Percentiles rank a stretch among this genome's conserved stretches.
Evolutionary conservation across 2,329 filamentous ascomycete species (phyloP).

Genomic region (Fusarium pseudograminearum): DNA sequence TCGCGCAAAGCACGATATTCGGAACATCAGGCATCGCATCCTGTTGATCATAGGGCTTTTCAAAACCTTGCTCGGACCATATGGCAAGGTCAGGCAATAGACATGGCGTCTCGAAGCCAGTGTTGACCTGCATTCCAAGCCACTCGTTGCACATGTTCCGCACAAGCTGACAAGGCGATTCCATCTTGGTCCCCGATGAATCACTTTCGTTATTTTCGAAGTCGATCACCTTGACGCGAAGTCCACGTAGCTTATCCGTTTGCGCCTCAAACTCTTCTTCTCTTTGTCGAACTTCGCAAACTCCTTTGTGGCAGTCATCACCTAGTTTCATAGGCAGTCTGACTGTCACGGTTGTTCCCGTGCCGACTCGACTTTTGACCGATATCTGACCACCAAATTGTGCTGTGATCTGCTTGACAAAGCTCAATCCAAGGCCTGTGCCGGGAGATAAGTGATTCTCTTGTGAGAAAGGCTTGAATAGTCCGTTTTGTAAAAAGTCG

Average conservation of each 20-base stretch:
- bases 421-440: slow-evolving; percentile 73
- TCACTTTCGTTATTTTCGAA: slow-evolving; percentile 1
- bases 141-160: slow-evolving; percentile 21
- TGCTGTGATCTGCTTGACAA: slow-evolving; percentile 70
- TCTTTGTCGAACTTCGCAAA: slow-evolving; percentile 10
- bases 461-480: slow-evolving; percentile 74
- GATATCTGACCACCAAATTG: slow-evolving; percentile 69
- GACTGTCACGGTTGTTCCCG: slow-evolving; percentile 55
- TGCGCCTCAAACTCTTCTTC: slow-evolving; percentile 49
- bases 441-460: slow-evolving; percentile 71
- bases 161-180: slow-evolving; percentile 13
- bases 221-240: slow-evolving; percentile 44
- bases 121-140: slow-evolving; percentile 40
- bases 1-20: slow-evolving; percentile 52
- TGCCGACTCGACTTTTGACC: slow-evolving; percentile 60
- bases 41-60: not conserved
- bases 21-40: slow-evolving; percentile 24
- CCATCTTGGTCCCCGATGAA: not conserved
- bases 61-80: slow-evolving; percentile 36
- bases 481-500: slow-evolving; percentile 68
- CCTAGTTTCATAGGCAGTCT: slow-evolving; percentile 47
- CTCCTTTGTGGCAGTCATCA: not conserved
- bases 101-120: not conserved
- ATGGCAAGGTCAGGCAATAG: slow-evolving; percentile 48
- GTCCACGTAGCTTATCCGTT: slow-evolving; percentile 47